These are phyloP conservation scores for Ceratocystis diversiconidia DNA, from an alignment of 2,329 filamentous ascomycete species.

Conservation along the genomic window DNA sequence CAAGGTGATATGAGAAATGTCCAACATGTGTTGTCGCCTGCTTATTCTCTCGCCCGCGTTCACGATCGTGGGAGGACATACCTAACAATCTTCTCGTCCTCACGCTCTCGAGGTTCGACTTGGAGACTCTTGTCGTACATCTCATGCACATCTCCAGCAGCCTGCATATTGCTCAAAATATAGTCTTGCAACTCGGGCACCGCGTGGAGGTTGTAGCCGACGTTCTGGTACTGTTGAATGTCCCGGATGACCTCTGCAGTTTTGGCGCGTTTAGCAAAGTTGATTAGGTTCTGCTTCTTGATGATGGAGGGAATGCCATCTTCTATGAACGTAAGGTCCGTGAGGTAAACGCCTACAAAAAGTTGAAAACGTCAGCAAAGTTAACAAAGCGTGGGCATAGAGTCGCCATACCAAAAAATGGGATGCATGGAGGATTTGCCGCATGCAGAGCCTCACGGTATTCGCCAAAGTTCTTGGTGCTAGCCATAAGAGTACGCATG, in stretches of 20 bases:
- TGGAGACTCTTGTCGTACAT: slow-evolving; percentile 97
- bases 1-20: not conserved
- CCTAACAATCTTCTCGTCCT: slow-evolving; percentile 99
- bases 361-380: not conserved
- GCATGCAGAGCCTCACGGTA: slow-evolving; percentile 87
- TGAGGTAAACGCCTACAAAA: slow-evolving; percentile 71
- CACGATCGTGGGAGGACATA: slow-evolving; percentile 34
- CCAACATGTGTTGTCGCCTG: not conserved
- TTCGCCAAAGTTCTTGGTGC: slow-evolving; percentile 94
- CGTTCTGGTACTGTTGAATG: slow-evolving; percentile 97
- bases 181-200: slow-evolving; percentile 92
- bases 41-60: not conserved
- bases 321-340: slow-evolving; percentile 95
- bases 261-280: slow-evolving; percentile 96
- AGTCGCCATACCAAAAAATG: slow-evolving; percentile 68
- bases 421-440: slow-evolving; percentile 91
- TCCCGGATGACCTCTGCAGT: slow-evolving; percentile 96
- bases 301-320: slow-evolving; percentile 93
- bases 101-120: slow-evolving; percentile 86
- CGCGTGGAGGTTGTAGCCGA: slow-evolving; percentile 81
- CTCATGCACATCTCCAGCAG: slow-evolving; percentile 89
- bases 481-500: slow-evolving; percentile 91
- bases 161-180: slow-evolving; percentile 90
- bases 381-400: not conserved
- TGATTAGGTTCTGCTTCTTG: slow-evolving; percentile 93